Base-by-base conservation (phyloP, 768 basidiomycete species). In the Mycena vitilis region DNA sequence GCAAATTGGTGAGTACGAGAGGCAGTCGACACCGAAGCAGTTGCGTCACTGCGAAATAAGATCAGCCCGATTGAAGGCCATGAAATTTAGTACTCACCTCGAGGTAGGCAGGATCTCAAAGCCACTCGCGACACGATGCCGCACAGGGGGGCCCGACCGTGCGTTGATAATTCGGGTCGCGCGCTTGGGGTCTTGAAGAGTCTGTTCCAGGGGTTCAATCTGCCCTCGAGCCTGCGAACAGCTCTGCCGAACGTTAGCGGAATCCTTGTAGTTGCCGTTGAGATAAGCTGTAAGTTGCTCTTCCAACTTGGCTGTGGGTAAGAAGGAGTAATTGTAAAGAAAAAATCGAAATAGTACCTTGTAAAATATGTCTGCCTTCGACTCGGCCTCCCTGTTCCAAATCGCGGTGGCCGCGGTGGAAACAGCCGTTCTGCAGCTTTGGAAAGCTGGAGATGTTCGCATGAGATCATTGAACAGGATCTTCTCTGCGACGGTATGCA, bases 381-480 rank as follows among this genome's bases (percentile, higher is more conserved):
- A n/a, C 54, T 56, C 63, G 18, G 63, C 55, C 34, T 58, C 22
- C 11, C 20, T 34, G 40, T 65, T 65, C 54, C 47, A 65, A 37
- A 64, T 64, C 15, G n/a, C 47, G 1, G 54, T 30, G 5, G 63
- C 45, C 2, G 20, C 42, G 36, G 36, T n/a, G 12, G 55, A 57
- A 12, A 57, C 25, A 4, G 63, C 11, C 4, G 54, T 65, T 1
- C 13, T 38, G 63, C 54, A 65, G 4, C 25, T 57, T 30, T 52
- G 54, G 30, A 65, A 57, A 12, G 63, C 18, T 4, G 37, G 36
- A 5, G 52, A 55, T 1, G 40, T 57, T 22, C 38, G 63, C 30
- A 30, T 83, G 68, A 64, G 73, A 18, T 47, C 63, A 62, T 44
- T 55, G 61, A 77, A 79, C 10, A 78, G 56, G 4, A 60, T 38